Evolutionary conservation across 1,139 yeast genomes (phyloP), one percentile per base, ranked within the genome.

Genomic region (Yamadazyma membranifaciens): DNA sequence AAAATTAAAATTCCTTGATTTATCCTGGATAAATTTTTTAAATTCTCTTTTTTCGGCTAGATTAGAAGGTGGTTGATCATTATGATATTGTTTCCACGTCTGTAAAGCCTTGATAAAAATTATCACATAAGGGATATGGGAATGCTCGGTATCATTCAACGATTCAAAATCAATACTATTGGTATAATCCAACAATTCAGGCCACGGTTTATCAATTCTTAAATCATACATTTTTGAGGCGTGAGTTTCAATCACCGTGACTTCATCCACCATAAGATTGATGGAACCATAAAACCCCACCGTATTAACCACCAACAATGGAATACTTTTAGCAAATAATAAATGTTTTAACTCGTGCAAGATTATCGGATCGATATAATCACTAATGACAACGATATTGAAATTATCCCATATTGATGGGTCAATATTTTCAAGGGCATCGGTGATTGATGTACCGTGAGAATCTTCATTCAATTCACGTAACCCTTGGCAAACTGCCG

Each of bases 121-220:
- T 1, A 87, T 74, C 16, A 84, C 72, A 53, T 77, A 88, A 1
- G 98, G 98, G 2, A 88, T 74, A 51, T 84, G 83, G 0, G 87
- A 78, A 44, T 80, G 79, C 14, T 78, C 81, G 3, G 69, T 67
- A 32, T 73, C 77, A 38, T 69, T 72, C 44, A 83, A 49, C 0
- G 47, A 34, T 2, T 66, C 67, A 16, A 85, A 54, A 36, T 81
- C 75, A 39, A 82, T 65, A 1, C 75, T 59, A 42, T 78, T 75
- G 9, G 79, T 72, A 51, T 71, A 81, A 0, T 62, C 62, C 33
- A 62, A 60, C n/a, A 91, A 63, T 49, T 85, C 88, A 0, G 70
- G 65, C 97, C 97, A 92, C 1, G 95, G 92, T 3, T 56, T 47
- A 45, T 83, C 84, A 4, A 91, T 64, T 38, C 96, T 66, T 42